Base-by-base conservation (phyloP, 495 filamentous ascomycete species). In the Beverwykella pulmonaria region DNA sequence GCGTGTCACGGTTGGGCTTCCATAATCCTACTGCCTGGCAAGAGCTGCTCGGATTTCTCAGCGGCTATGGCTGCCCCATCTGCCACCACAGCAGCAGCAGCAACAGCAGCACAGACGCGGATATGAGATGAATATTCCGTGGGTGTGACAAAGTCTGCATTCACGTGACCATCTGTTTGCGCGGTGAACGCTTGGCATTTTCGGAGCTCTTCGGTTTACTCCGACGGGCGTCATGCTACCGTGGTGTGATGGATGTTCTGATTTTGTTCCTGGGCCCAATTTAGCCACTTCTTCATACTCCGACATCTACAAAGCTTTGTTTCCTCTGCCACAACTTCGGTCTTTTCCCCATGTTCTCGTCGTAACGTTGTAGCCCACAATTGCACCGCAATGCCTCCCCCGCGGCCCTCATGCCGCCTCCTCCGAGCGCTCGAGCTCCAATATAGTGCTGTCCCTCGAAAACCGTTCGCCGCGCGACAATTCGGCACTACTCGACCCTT, bases 371-470 rank as follows among this genome's bases (percentile, higher is more conserved):
- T 20, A 19, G 39, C 41, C 6, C 48, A 22, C 65, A 68, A 57
- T 68, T 59, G 32, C 15, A 27, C 50, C 55, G 48, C 55, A 4
- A 70, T 70, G 68, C 47, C 62, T 19, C 39, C 68, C 9, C 36
- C 61, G 14, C 62, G 68, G 17, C 60, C 60, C 47, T 36, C 53
- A 20, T 15, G n/a, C 26, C 47, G 47, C 22, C 30, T 61, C 25
- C 2, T 34, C 22, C 67, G 47, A 39, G 53, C 60, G 22, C 27
- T 65, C 1, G 47, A 60, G 48, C 54, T 54, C 27, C 56, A 44
- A 0, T 7, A 34, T 4, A 59, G 61, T 61, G 49, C 46, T 27
- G 22, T 36, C 26, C 57, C 49, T 20, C 48, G 36, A 12, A 22
- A 27, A 48, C 20, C 8, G 7, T 26, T 22, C 29, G 23, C 22